Conservation (phyloP, 164 flowering plant genomes). For the Platanus orientalis region DNA sequence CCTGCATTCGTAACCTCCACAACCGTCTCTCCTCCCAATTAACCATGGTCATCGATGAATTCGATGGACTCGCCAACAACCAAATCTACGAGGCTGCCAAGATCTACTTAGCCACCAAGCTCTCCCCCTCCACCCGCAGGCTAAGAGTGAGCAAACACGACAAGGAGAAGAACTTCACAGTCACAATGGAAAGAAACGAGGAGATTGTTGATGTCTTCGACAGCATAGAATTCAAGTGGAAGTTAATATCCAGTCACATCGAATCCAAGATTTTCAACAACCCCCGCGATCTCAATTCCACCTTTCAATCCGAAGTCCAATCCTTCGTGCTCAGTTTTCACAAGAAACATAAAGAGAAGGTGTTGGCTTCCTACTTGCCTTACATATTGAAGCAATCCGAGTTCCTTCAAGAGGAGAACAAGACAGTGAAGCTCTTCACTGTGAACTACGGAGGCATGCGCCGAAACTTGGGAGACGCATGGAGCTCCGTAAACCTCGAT, state of each 20-base stretch:
- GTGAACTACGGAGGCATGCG: not conserved
- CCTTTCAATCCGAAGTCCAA: constrained; percentile 11
- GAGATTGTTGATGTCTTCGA: constrained; percentile 19
- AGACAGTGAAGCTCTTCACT: constrained; percentile 29
- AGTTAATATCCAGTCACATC: not conserved
- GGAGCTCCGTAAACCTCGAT: constrained; percentile 29
- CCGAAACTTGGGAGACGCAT: not conserved
- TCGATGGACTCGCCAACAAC: constrained; percentile 14
- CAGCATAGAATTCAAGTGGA: constrained; percentile 15
- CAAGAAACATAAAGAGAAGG: constrained; percentile 32
- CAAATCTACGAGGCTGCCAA: constrained; percentile 22
- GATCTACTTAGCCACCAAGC: constrained; percentile 16
- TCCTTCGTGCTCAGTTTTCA: constrained; percentile 37
- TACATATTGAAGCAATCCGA: constrained; percentile 23
- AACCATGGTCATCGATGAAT: constrained; percentile 27
- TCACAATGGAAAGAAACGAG: constrained; percentile 13
- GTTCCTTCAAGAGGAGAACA: constrained; percentile 19
- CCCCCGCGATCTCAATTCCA: not conserved
- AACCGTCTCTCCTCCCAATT: constrained; percentile 31
- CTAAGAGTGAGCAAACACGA: constrained; percentile 8
- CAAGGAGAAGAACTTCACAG: constrained; percentile 2
- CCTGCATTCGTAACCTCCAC: constrained; percentile 22
- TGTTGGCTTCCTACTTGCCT: constrained; percentile 33
- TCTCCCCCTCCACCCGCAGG: constrained; percentile 2
- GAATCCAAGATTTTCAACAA: not conserved